Evolutionary conservation across 2,329 filamentous ascomycete species (phyloP), one percentile per base, ranked within the genome.

Genomic region (Cladosporium austrohemisphaericum): DNA sequence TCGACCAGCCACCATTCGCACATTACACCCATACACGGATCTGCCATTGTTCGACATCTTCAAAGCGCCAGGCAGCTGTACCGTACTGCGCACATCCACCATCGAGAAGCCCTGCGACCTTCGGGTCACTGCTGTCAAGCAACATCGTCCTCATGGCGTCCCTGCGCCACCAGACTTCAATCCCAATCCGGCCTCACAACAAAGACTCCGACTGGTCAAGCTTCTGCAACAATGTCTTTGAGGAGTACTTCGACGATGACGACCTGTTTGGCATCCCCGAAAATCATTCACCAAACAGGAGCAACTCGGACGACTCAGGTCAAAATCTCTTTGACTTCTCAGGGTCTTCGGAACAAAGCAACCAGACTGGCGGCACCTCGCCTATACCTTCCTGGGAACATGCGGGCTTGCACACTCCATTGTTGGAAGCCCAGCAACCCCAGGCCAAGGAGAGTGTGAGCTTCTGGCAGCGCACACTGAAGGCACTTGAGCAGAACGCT

Each of bases 181-280:
- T 43, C 65, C 61, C 68, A 51, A 71, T 73, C 61, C 72, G 71
- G 65, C 26, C 37, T 18, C 58, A 73, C 63, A 70, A 76, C 69
- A 79, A 77, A 74, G 71, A 71, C 52, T 65, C 68, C 60, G 73
- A 76, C 50, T 76, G 76, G 70, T 72, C 76, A 57, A 79, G 81
- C 62, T 72, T 79, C 52, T 76, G 75, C 66, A 77, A 78, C 67
- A 77, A 78, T 64, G 72, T 84, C 66, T 83, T 85, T 71, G 78
- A 81, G 60, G 76, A 82, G 64, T 83, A 80, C 63, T 73, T 83
- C 65, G 75, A 80, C 57, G 75, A 77, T 66, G 60, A 64, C 36
- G 79, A 81, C 52, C 70, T 76, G 49, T 72, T 76, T 57, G 72
- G 71, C 48, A 65, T 70, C 53, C 71, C 70, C 57, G 70, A 73